Conservation (phyloP, 1,284 basidiomycete genomes). For the Schizopora paradoxa region DNA sequence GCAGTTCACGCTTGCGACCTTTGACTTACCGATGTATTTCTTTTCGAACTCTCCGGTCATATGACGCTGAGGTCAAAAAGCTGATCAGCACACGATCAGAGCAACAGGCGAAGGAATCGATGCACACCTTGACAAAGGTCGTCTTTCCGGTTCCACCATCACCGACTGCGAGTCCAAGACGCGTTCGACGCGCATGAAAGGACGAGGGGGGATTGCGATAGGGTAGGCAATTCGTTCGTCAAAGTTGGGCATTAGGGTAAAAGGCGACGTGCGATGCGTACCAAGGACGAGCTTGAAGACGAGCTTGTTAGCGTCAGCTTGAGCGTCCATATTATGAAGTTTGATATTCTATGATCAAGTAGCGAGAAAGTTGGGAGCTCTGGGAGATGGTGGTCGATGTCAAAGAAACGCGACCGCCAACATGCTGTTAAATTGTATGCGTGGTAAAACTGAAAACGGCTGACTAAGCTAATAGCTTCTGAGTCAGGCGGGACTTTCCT, state of each 20-base stretch:
- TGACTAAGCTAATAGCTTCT: no score
- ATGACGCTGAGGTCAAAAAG: conserved; percentile 67
- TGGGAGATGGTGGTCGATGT: no score
- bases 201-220: no score
- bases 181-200: conserved; percentile 21
- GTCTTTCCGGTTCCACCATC: conserved; percentile 99
- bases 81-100: conserved; percentile 56
- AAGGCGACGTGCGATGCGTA: conserved; percentile 36
- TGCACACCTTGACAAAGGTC: conserved; percentile 91
- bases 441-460: no score
- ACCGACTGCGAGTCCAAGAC: conserved; percentile 58
- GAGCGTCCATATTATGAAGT: conserved; percentile 12
- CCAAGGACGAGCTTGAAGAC: conserved; percentile 99
- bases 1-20: conserved; percentile 24
- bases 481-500: no score
- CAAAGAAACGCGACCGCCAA: no score
- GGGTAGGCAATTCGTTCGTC: conserved; percentile 23
- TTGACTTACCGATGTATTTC: conserved; percentile 99
- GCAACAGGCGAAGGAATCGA: conserved; percentile 20
- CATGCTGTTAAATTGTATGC: no score
- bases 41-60: conserved; percentile 99
- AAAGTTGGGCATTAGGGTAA: no score
- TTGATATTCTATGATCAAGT: no score
- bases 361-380: no score
- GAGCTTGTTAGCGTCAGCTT: conserved; percentile 45